Evolutionary conservation across 805 yeast species (phyloP).

Genomic region (Saccharomycopsis sp.): DNA sequence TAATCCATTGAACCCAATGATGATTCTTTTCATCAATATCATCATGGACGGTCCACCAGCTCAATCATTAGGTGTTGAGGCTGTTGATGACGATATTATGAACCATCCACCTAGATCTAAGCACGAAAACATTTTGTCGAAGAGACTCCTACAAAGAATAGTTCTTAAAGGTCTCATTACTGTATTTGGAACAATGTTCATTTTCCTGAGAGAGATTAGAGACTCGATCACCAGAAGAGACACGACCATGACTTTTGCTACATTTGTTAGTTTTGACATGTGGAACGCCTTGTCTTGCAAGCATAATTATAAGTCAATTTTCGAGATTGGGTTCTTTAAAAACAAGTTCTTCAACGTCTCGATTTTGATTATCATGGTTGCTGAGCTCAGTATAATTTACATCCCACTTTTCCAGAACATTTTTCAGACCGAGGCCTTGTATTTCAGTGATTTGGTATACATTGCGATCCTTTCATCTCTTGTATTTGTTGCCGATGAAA

Average conservation of each 20-base stretch:
- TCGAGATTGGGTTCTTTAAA: constrained; percentile 67
- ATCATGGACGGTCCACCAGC: constrained; percentile 99
- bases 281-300: constrained; percentile 94
- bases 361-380: constrained; percentile 78
- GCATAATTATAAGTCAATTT: constrained; percentile 75
- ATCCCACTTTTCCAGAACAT: constrained; percentile 87
- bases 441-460: constrained; percentile 60
- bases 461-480: constrained; percentile 62
- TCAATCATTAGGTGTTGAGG: constrained; percentile 94
- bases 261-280: constrained; percentile 94
- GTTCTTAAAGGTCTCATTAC: constrained; percentile 43
- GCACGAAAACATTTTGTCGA: constrained; percentile 77
- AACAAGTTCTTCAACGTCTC: constrained; percentile 93
- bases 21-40: constrained; percentile 94
- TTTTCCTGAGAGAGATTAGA: constrained; percentile 80
- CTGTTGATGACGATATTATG: constrained; percentile 95
- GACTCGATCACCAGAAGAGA: constrained; percentile 83
- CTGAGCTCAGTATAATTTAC: constrained; percentile 90
- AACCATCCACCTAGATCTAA: constrained; percentile 91
- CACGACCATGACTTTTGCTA: constrained; percentile 97
- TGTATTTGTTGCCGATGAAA: constrained; percentile 82
- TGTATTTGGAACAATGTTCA: constrained; percentile 77
- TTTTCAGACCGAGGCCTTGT: constrained; percentile 91
- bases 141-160: constrained; percentile 73
- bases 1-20: constrained; percentile 96